Percentiles rank a stretch among this genome's conserved stretches.
Evolutionary conservation across 163 green algal species (phyloP).

Genomic region (Scenedesmus sp.): DNA sequence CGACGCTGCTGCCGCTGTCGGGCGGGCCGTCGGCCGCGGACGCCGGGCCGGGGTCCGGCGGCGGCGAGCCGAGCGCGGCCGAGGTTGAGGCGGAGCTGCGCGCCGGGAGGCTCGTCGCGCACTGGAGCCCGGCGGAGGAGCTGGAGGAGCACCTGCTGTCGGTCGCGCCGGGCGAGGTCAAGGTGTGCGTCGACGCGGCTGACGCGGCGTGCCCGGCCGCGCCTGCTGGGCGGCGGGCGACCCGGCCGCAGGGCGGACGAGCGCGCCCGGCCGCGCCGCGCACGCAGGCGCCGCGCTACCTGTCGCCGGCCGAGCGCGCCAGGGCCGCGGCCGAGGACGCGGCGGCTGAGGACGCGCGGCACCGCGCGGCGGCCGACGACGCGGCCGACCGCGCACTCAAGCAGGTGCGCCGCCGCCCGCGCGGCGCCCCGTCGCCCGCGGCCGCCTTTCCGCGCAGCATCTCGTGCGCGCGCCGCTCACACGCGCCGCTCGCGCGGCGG

Average conservation of each 20-base stretch:
- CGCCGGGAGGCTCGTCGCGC: slow-evolving; percentile 9
- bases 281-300: slow-evolving; percentile 35
- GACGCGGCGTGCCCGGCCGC: background rate
- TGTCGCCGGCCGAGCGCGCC: slow-evolving; percentile 50
- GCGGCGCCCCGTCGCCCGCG: no score
- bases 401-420: slow-evolving; percentile 15
- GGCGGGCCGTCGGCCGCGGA: no score
- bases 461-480: no score
- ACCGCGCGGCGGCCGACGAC: slow-evolving; percentile 53
- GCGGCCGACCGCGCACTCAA: slow-evolving; percentile 48
- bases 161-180: slow-evolving; percentile 29
- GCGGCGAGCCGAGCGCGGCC: background rate
- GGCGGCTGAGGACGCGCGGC: slow-evolving; percentile 40
- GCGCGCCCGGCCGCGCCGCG: no score
- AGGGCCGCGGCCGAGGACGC: slow-evolving; percentile 29
- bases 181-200: slow-evolving; percentile 19
- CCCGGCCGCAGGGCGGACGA: no score
- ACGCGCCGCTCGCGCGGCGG: no score
- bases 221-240: no score
- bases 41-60: no score
- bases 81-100: slow-evolving; percentile 4
- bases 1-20: background rate
- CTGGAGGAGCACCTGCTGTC: slow-evolving; percentile 35
- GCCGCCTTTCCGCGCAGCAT: no score
- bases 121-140: slow-evolving; percentile 30